Evolutionary conservation across 768 basidiomycete genomes (phyloP).

Genomic region (Lactifluus piperatus): DNA sequence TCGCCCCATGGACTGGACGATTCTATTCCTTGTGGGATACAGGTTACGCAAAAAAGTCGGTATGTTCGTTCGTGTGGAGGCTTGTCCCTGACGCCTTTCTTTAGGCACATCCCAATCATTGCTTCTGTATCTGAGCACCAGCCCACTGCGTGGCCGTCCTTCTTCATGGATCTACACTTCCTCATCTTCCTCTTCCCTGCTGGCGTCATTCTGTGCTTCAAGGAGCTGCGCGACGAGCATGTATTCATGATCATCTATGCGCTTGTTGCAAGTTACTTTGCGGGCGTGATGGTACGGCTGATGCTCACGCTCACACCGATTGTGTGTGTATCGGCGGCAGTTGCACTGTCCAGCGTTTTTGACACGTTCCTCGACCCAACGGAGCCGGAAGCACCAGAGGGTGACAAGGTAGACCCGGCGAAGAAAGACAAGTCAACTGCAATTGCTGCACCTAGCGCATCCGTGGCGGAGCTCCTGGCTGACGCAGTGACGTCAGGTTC

Average conservation of each 20-base stretch:
- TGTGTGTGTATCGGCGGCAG: slow-evolving; percentile 88
- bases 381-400: slow-evolving; percentile 46
- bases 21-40: slow-evolving; percentile 99
- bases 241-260: slow-evolving; percentile 98
- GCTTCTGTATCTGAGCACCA: slow-evolving; percentile 99
- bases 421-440: slow-evolving; percentile 45
- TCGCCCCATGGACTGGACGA: slow-evolving; percentile 99
- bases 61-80: slow-evolving; percentile 4
- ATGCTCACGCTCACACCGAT: slow-evolving; percentile 97
- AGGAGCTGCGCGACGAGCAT: slow-evolving; percentile 89
- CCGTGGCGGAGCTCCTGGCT: slow-evolving; percentile 18
- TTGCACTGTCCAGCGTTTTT: slow-evolving; percentile 80
- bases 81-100: slow-evolving; percentile 12
- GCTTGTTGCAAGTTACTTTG: slow-evolving; percentile 93
- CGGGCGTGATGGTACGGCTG: slow-evolving; percentile 98
- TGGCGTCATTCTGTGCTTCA: slow-evolving; percentile 91
- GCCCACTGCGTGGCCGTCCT: slow-evolving; percentile 98
- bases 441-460: slow-evolving; percentile 22
- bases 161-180: slow-evolving; percentile 99
- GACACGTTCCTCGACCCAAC: slow-evolving; percentile 85
- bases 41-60: slow-evolving; percentile 94
- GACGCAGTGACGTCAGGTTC: slow-evolving; percentile 11
- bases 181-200: slow-evolving; percentile 98
- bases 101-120: slow-evolving; percentile 91
- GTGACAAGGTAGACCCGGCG: slow-evolving; percentile 27